Conservation (phyloP, 176 grass and related monocot species). For the Luzula sylvatica region DNA sequence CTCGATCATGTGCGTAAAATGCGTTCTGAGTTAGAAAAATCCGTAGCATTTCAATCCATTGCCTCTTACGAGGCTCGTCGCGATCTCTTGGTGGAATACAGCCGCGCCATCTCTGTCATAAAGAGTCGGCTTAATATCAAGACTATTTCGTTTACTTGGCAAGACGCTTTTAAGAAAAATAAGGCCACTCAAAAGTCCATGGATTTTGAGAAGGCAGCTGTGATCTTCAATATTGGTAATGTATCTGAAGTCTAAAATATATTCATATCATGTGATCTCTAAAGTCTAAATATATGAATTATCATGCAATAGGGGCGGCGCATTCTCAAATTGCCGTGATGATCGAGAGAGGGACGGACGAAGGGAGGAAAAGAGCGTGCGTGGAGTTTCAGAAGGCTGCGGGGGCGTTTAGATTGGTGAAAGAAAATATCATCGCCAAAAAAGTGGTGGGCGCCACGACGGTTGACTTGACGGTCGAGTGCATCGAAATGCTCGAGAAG, state of each 20-base stretch:
- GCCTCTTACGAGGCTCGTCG: conserved; percentile 20
- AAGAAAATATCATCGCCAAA: conserved; percentile 20
- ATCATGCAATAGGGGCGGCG: not conserved
- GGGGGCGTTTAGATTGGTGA: conserved; percentile 34
- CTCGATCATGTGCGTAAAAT: not conserved
- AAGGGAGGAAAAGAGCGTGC: conserved; percentile 36
- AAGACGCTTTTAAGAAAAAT: conserved; percentile 49
- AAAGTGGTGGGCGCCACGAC: not conserved
- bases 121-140: conserved; percentile 36
- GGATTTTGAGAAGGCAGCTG: conserved; percentile 45
- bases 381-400: conserved; percentile 44
- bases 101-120: conserved; percentile 37
- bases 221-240: conserved; percentile 45
- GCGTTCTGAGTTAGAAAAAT: conserved; percentile 8
- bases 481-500: conserved; percentile 41
- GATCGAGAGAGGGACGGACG: conserved; percentile 23
- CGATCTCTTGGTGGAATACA: conserved; percentile 34
- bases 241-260: too few species aligned
- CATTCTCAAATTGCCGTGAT: conserved; percentile 35
- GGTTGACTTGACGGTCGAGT: conserved; percentile 43
- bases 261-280: too few species aligned
- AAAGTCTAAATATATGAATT: conserved; percentile 15
- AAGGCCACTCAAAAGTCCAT: conserved; percentile 31
- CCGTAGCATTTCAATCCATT: not conserved
- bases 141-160: conserved; percentile 47